Conservation (phyloP, 495 filamentous ascomycete genomes). For the Podospora conica region DNA sequence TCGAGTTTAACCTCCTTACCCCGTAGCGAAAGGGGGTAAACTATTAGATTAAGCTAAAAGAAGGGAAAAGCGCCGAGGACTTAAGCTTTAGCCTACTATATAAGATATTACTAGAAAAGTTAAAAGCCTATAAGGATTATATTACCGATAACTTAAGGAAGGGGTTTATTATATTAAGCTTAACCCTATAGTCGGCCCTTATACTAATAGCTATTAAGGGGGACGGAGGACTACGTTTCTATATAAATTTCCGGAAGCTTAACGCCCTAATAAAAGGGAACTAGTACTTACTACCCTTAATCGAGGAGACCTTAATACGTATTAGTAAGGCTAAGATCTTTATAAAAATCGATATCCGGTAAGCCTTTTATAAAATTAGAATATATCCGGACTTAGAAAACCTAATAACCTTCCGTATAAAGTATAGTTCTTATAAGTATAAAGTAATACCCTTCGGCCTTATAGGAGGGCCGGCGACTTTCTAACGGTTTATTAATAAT, state of each 20-base stretch:
- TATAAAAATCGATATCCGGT: background rate
- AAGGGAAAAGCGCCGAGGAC: no score
- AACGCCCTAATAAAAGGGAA: background rate
- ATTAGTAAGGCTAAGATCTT: slow-evolving; percentile 5
- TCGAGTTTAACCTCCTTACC: no score
- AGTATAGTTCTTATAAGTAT: slow-evolving; percentile 28
- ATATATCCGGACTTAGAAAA: slow-evolving; percentile 26
- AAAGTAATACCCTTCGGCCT: slow-evolving; percentile 33
- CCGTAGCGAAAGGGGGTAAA: no score
- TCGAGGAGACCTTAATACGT: background rate
- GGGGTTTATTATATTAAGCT: background rate
- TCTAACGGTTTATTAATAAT: no score
- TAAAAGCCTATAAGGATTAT: background rate
- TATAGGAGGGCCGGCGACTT: no score
- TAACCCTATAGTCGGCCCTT: background rate
- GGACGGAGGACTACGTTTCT: background rate
- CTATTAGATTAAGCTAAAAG: no score
- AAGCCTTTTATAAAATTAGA: slow-evolving; percentile 9
- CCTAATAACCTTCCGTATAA: slow-evolving; percentile 27
- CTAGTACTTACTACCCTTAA: background rate
- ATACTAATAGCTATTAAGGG: background rate
- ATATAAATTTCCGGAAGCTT: slow-evolving; percentile 3
- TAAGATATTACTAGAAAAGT: background rate
- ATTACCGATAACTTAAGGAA: background rate
- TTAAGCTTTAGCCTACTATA: background rate